phyloP scores from a whole-genome alignment of 116 monocot genomes.

The Papilionanthe hybrid region DNA sequence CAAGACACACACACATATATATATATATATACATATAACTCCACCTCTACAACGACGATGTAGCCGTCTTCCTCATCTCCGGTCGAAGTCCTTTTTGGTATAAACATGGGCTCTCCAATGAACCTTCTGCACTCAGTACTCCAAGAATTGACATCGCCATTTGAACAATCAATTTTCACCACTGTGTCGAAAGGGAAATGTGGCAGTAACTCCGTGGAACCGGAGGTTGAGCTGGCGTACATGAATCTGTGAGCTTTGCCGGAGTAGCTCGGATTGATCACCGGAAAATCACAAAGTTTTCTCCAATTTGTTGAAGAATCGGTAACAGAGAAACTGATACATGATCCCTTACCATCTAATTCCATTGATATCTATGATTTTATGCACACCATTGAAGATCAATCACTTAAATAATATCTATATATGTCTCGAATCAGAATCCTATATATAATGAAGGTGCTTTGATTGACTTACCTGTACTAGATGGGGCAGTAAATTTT shows the following conservation, averaged over 20 bases:
- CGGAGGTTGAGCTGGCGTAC: background rate
- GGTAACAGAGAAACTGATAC: background rate
- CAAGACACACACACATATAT: background rate
- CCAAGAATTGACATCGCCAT: constrained; percentile 38
- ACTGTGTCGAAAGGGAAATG: constrained; percentile 64
- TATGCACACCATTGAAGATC: too few species aligned
- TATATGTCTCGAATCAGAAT: too few species aligned
- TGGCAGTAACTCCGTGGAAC: constrained; percentile 34
- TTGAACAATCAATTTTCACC: constrained; percentile 29
- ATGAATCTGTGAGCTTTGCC: too few species aligned
- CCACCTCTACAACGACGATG: constrained; percentile 55
- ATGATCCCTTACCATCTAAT: background rate
- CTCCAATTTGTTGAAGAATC: too few species aligned
- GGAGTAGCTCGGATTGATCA: background rate
- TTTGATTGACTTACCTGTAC: constrained; percentile 11
- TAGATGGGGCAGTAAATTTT: constrained; percentile 42
- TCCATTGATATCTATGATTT: too few species aligned
- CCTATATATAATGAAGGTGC: too few species aligned
- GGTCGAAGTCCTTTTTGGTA: constrained; percentile 16
- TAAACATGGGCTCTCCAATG: constrained; percentile 61
- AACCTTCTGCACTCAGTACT: constrained; percentile 33
- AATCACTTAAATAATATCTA: too few species aligned
- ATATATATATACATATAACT: too few species aligned
- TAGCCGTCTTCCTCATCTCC: constrained; percentile 58
- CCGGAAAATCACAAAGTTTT: background rate